Base-by-base conservation (phyloP, 345 rosid species). In the Linum usitatissimum region DNA sequence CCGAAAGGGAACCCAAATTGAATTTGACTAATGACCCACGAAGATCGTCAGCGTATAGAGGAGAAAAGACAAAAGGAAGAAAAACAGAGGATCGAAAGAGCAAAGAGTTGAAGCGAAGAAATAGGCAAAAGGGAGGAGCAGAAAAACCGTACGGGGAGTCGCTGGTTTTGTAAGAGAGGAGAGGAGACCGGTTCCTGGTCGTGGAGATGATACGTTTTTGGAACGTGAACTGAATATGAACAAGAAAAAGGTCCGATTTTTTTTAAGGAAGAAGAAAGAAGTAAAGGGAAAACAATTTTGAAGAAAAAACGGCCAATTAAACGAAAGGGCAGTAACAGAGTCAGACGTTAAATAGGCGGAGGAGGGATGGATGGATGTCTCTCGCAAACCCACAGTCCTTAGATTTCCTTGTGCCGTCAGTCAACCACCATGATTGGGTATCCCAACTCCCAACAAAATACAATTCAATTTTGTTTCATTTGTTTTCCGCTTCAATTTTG, bases 341-440 rank as follows among this genome's bases (percentile, higher is more conserved):
- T 48, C 8, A 9, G 6, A 14, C 39, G 39, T 17, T 18, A 28
- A 28, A 39, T 60, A 61, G 70, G 55, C 70, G 61, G n/a, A 67
- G 54, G 53, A 53, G 28, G 38, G 8, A 34, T 34, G 38, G 38
- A 34, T 7, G 38, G 38, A 34, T 34, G 38, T 34, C 38, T 4
- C 5, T 34, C 0, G 38, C 28, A 23, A 23, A 23, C 1, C 28
- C 28, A 23, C 28, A 23, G 28, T 23, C 28, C 28, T 1, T 34
- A 4, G 38, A 34, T 34, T 14, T 66, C 70, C 53, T 58, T 49
- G 34, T 48, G 15, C 30, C 12, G 6, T 63, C 70, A 66, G 49
- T 20, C 40, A 15, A 65, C 40, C 40, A 53, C 8, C 38, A 34
- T 34, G 38, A 34, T 34, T 34, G 38, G 38, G 38, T 34, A 34